A percentile compares a stretch with the other conserved stretches of the same genome.
Conservation (phyloP, 2,329 filamentous ascomycete genomes). For the Claviceps quebecensis region DNA sequence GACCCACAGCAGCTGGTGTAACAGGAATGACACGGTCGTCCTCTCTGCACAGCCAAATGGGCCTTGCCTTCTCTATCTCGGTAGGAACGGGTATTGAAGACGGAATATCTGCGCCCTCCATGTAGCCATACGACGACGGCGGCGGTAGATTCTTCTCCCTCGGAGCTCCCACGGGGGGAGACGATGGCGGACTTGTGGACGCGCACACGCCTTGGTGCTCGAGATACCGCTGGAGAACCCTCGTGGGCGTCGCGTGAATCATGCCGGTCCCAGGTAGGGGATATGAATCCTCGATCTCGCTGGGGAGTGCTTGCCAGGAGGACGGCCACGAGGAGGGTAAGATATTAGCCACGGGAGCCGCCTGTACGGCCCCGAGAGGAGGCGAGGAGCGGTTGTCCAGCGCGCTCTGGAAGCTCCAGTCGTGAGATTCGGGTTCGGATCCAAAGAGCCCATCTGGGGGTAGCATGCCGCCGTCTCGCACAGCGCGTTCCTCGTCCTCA, state of each 20-base stretch:
- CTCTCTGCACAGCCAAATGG: background rate
- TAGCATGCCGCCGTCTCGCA: background rate
- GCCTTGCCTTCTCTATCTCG: background rate
- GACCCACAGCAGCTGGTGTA: conserved; percentile 8
- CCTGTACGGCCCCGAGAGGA: conserved; percentile 8
- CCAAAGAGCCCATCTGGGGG: conserved; percentile 8
- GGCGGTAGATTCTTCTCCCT: conserved; percentile 2
- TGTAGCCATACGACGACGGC: background rate
- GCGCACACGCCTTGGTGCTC: conserved; percentile 17
- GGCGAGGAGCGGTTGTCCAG: conserved; percentile 29
- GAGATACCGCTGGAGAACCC: conserved; percentile 35
- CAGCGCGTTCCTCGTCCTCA: background rate
- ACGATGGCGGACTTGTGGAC: background rate
- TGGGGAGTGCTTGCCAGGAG: conserved; percentile 32
- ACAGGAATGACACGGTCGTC: conserved; percentile 11
- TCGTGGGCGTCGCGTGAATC: conserved; percentile 29
- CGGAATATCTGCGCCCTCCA: conserved; percentile 7
- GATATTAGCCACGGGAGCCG: background rate
- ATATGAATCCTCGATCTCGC: conserved; percentile 42
- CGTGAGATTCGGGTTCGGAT: conserved; percentile 20
- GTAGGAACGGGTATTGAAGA: conserved; percentile 13
- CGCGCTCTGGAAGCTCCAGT: conserved; percentile 31
- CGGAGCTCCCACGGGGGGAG: conserved; percentile 6
- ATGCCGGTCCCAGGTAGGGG: conserved; percentile 20
- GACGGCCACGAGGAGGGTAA: conserved; percentile 11